phyloP scores from a whole-genome alignment of 2,329 filamentous ascomycete species.

The Diaporthe sp. region DNA sequence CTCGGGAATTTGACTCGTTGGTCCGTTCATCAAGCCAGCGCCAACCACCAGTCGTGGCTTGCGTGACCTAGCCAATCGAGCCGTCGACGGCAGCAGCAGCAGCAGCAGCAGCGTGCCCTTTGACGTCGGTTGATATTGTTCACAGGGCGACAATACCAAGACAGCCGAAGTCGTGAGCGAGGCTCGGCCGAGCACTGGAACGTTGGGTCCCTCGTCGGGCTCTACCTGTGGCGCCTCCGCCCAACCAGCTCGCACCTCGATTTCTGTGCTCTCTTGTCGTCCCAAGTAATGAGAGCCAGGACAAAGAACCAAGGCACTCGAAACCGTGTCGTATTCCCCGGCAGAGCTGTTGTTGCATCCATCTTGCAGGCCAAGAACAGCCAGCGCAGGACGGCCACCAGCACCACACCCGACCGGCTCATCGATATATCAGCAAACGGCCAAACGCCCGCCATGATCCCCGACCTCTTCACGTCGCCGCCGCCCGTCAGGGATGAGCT shows the following conservation, averaged over 20 bases:
- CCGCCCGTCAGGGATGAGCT: constrained; percentile 77
- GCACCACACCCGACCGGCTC: constrained; percentile 42
- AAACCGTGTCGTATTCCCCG: constrained; percentile 41
- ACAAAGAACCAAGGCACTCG: constrained; percentile 39
- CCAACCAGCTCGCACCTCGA: constrained; percentile 3
- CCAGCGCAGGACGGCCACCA: constrained; percentile 13
- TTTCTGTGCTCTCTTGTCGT: neutral
- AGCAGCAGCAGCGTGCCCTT: neutral
- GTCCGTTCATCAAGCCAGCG: neutral
- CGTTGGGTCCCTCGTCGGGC: neutral
- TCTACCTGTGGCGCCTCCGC: constrained; percentile 1
- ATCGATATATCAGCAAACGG: constrained; percentile 39
- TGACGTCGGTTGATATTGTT: constrained; percentile 29
- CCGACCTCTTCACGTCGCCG: constrained; percentile 68
- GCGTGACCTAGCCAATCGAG: neutral
- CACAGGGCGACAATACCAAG: constrained; percentile 36
- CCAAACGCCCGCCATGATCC: constrained; percentile 54
- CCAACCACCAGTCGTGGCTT: constrained; percentile 1
- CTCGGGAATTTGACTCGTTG: neutral
- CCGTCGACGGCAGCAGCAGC: neutral
- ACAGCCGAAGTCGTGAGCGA: constrained; percentile 3
- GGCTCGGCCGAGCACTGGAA: neutral
- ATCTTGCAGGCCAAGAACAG: constrained; percentile 38
- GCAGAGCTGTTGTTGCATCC: constrained; percentile 41
- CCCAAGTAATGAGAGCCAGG: constrained; percentile 38